Evolutionary conservation across 768 basidiomycete genomes (phyloP), one percentile per base, ranked within the genome.

Genomic region (Trichaptum fuscoviolaceum): DNA sequence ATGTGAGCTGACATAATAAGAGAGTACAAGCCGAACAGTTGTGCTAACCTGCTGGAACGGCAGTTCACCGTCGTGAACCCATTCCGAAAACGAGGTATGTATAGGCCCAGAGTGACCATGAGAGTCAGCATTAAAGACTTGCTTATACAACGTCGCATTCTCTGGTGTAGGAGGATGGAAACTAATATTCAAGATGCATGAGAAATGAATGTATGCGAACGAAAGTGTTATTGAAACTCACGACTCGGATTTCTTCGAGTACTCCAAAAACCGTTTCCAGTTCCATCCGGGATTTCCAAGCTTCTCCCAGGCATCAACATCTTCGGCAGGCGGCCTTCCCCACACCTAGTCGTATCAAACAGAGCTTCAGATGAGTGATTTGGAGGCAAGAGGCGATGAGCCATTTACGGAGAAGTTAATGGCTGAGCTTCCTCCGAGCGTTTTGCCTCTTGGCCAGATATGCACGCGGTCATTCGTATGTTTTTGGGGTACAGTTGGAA

Each of bases 271-370:
- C 23, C 79, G 76, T 0, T 75, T 70, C 82, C 82, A 86, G 68
- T 84, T 84, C 84, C 85, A 87, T 6, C 84, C 84, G 0, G 77
- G 76, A 66, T 85, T 85, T 7, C 85, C 85, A n/a, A 87, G 75
- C 63, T 75, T 74, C 69, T 85, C 84, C 62, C 81, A 74, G 7
- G 67, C 68, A 66, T 79, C 75, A 18, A 78, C 66, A 35, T 79
- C 77, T 24, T 70, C 71, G 1, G 58, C 64, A 35, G 73, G 72
- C 7, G 77, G 78, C 27, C 70, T 68, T 5, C 9, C 35, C 63
- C 63, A 63, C 1, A 63, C 30, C 30, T 34, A 5, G 7, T 20
- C 9, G n/a, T 61, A 27, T 17, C 12, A 18, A 61, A 23, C 34
- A 61, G 12, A 15, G 17, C 60, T 35, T 12, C 2, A 20, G 2